Base-by-base conservation (phyloP, 257 asterid genomes). In the Prunella vulgaris region DNA sequence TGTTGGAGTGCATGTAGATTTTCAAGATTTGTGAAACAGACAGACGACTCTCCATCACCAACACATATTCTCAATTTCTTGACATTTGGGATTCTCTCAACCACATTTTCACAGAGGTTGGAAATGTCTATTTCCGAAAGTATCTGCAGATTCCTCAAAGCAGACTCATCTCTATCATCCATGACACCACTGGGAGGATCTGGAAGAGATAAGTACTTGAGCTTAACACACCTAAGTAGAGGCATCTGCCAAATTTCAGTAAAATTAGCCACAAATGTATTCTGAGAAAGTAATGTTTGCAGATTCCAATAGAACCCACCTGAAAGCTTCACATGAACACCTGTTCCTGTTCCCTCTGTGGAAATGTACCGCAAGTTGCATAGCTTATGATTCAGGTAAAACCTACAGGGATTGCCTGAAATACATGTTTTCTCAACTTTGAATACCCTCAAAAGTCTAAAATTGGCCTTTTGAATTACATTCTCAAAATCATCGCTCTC, bases 181-280 rank as follows among this genome's bases (percentile, higher is more conserved):
- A 25, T 25, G 28, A 3, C n/a, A 38, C 14, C n/a, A 38, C 46
- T 17, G 17, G 64, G 46, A 53, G 71, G 75, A 38, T 75, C 67
- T 0, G 65, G 66, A 4, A 75, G 66, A 60, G 7, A 5, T 25
- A 1, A 5, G 2, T 7, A 0, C 4, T 38, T 2, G 21, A 68
- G 13, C 30, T 49, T 9, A 0, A 69, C 20, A 53, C 69, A 74
- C 60, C 75, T 62, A 13, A 75, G 75, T 27, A 22, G 71, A 9
- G 65, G 21, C 78, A 74, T 60, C 33, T 60, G n/a, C 78, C 74
- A 74, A 1, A 74, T 60, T 14, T 57, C 58, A 5, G n/a, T 13
- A 20, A 35, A 48, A 10, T 24, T 56, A 7, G 6, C 14, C 1
- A 7, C 15, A 4, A 1, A 30, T 2, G 14, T 6, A 5, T 1